Evolutionary conservation across 2,329 filamentous ascomycete species (phyloP).

Genomic region (Pseudogymnoascus sp.): DNA sequence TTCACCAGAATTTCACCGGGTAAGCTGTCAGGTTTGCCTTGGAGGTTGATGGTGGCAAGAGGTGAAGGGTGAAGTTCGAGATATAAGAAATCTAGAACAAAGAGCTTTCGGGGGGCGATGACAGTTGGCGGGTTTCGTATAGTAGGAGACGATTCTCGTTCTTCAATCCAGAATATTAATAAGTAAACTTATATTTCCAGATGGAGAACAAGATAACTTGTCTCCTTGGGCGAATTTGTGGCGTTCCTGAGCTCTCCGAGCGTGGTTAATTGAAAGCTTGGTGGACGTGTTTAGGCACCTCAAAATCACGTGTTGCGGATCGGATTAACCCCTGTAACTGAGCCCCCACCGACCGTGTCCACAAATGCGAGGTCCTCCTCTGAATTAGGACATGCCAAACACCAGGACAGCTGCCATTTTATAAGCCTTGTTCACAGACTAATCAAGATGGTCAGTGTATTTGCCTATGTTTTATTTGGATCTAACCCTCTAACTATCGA

Average conservation of each 20-base stretch:
- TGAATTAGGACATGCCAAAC: not conserved
- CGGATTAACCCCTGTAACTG: slow-evolving; percentile 8
- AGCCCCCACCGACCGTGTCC: slow-evolving; percentile 8
- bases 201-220: not conserved
- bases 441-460: slow-evolving; percentile 6
- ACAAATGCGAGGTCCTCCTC: slow-evolving; percentile 5
- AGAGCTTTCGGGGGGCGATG: not conserved
- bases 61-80: not conserved
- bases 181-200: not conserved
- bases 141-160: no score
- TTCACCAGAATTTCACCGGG: not conserved
- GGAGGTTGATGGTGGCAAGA: not conserved
- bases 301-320: slow-evolving; percentile 3
- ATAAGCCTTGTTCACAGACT: slow-evolving; percentile 8
- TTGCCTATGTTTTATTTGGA: not conserved
- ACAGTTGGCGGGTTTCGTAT: not conserved
- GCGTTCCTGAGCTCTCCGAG: not conserved
- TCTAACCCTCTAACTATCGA: slow-evolving; percentile 16
- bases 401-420: not conserved
- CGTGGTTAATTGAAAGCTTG: not conserved
- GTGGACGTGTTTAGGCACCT: not conserved
- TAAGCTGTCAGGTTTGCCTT: not conserved
- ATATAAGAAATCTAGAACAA: not conserved
- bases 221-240: not conserved
- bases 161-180: not conserved